These are phyloP conservation scores for Penicillium sp. DNA, from an alignment of 2,329 filamentous ascomycete genomes.

Conservation along the genomic window DNA sequence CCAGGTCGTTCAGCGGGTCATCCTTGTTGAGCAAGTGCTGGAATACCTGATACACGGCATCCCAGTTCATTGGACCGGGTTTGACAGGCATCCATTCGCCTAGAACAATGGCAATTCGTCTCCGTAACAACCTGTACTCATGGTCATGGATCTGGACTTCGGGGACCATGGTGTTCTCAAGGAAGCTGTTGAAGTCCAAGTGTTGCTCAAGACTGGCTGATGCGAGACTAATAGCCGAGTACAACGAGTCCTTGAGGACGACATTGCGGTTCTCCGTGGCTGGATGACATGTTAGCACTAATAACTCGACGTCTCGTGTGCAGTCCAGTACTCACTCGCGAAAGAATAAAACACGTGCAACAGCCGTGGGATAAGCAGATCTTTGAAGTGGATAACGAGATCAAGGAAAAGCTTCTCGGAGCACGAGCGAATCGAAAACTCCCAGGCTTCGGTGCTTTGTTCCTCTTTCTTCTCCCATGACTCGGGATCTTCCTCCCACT, in stretches of 20 bases:
- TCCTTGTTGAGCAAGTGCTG: constrained; percentile 77
- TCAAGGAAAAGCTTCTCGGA: constrained; percentile 93
- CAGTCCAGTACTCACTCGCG: constrained; percentile 56
- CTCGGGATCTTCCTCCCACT: constrained; percentile 93
- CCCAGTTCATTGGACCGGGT: constrained; percentile 66
- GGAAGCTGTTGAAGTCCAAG: constrained; percentile 81
- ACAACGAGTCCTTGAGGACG: constrained; percentile 88
- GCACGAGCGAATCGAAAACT: constrained; percentile 89
- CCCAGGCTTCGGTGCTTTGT: constrained; percentile 79
- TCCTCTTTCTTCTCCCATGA: constrained; percentile 94
- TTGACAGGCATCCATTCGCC: constrained; percentile 87
- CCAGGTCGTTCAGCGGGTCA: constrained; percentile 81
- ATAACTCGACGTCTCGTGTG: no score
- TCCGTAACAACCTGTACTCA: constrained; percentile 78
- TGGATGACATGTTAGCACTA: background rate
- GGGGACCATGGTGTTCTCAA: constrained; percentile 71
- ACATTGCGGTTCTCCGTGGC: constrained; percentile 65
- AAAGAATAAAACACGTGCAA: constrained; percentile 80
- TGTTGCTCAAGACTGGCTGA: constrained; percentile 72
- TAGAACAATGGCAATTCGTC: constrained; percentile 84
- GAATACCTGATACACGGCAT: constrained; percentile 84
- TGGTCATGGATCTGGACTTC: constrained; percentile 72
- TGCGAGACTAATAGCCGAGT: constrained; percentile 86
- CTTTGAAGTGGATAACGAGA: constrained; percentile 84
- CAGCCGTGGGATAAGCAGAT: constrained; percentile 75